phyloP scores from a whole-genome alignment of 257 asterid genomes.

The Penstemon barbatus region DNA sequence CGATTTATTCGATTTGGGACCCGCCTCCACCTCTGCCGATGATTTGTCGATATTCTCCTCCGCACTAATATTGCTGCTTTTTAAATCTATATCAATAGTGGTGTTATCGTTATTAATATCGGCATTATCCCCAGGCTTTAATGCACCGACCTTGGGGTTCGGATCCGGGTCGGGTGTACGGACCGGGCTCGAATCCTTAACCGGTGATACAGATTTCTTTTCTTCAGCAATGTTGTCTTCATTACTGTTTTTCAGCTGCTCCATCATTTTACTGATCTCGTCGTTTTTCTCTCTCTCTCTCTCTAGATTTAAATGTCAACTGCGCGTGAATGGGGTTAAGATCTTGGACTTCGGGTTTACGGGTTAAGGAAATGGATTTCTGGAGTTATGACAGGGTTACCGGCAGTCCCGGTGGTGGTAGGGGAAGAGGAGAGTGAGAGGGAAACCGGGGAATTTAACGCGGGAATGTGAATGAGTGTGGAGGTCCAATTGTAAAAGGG shows the following conservation, averaged over 20 bases:
- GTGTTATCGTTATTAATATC: constrained; percentile 22
- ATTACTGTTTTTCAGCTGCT: constrained; percentile 39
- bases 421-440: constrained; percentile 19
- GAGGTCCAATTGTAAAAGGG: constrained; percentile 17
- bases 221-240: constrained; percentile 40
- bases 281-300: no score
- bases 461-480: constrained; percentile 33
- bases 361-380: constrained; percentile 1
- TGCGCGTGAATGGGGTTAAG: constrained; percentile 42
- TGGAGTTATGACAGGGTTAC: constrained; percentile 29
- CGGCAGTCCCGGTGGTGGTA: constrained; percentile 37
- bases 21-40: constrained; percentile 31
- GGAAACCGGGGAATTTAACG: constrained; percentile 41
- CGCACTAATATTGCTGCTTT: constrained; percentile 7
- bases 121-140: constrained; percentile 33
- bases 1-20: constrained; percentile 62
- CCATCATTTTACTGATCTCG: constrained; percentile 32
- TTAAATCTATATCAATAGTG: constrained; percentile 26
- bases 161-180: constrained; percentile 40
- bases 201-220: constrained; percentile 40
- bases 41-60: constrained; percentile 34
- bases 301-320: constrained; percentile 18
- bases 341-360: neutral
- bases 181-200: constrained; percentile 34
- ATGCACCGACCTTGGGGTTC: constrained; percentile 37